Evolutionary conservation across 148 eudicot species (phyloP).

Genomic region (Oxyria digyna): DNA sequence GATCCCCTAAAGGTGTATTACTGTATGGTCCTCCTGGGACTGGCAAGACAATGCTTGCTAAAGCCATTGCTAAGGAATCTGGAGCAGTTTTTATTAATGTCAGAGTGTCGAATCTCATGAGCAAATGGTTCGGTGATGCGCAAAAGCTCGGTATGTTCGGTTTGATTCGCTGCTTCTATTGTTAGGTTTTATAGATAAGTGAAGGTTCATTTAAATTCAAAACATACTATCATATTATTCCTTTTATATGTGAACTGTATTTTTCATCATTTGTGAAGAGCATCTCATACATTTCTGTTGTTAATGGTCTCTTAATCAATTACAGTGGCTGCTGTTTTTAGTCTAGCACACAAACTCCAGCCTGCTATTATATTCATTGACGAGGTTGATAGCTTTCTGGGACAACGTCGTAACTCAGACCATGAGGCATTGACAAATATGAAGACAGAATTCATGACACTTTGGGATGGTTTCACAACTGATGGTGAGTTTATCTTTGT

Average conservation of each 20-base stretch:
- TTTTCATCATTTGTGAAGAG: not conserved
- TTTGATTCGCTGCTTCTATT: too few relatives aligned
- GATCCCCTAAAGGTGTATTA: constrained; percentile 85
- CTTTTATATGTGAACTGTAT: not conserved
- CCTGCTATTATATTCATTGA: constrained; percentile 94
- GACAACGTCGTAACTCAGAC: constrained; percentile 74
- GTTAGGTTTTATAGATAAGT: not conserved
- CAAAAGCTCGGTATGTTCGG: constrained; percentile 75
- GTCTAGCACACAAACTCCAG: constrained; percentile 86
- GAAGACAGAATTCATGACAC: constrained; percentile 91
- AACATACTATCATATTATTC: not conserved
- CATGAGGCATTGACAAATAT: constrained; percentile 76
- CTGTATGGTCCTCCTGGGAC: constrained; percentile 97
- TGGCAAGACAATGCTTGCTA: constrained; percentile 98
- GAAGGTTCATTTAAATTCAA: not conserved
- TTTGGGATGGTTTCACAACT: constrained; percentile 94
- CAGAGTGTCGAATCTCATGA: constrained; percentile 79
- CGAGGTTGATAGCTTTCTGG: constrained; percentile 90
- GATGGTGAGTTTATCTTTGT: constrained; percentile 43
- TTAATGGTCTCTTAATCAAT: constrained; percentile 8
- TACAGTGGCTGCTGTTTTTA: constrained; percentile 94
- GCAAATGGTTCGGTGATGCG: constrained; percentile 99
- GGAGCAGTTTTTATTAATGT: constrained; percentile 97
- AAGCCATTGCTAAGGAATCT: constrained; percentile 97
- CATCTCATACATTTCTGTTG: constrained; percentile 2